Conservation (phyloP, 2,329 filamentous ascomycete genomes). For the Colletotrichum sp. region DNA sequence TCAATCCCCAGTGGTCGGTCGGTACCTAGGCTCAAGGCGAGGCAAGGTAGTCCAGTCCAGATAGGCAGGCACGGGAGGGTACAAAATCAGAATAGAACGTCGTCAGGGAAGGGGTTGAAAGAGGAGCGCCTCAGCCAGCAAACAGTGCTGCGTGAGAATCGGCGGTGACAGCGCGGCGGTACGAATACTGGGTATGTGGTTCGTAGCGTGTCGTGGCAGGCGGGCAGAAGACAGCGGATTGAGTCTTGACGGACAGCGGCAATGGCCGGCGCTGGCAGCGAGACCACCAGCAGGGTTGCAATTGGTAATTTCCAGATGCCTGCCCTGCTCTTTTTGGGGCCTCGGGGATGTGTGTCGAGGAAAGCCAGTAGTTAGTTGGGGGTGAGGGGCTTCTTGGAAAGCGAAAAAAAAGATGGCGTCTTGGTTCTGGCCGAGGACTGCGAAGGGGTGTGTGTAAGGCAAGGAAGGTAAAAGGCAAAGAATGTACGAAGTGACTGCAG, state of each 20-base stretch:
- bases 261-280: neutral
- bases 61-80: neutral
- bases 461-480: neutral
- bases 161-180: neutral
- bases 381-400: neutral
- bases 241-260: constrained; percentile 3
- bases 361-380: neutral
- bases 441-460: neutral
- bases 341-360: constrained; percentile 8
- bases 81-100: neutral
- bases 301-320: constrained; percentile 24
- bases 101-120: neutral
- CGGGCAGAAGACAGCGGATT: neutral
- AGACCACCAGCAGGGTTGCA: constrained; percentile 23
- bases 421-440: neutral
- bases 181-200: neutral
- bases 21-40: neutral
- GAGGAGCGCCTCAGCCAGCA: neutral
- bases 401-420: neutral
- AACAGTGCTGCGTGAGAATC: neutral
- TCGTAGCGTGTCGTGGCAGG: neutral
- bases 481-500: neutral
- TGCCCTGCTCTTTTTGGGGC: constrained; percentile 9
- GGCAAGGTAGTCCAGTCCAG: neutral
- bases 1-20: neutral